Evolutionary conservation across 768 basidiomycete species (phyloP).

Genomic region (Xanthoconium stramineum): DNA sequence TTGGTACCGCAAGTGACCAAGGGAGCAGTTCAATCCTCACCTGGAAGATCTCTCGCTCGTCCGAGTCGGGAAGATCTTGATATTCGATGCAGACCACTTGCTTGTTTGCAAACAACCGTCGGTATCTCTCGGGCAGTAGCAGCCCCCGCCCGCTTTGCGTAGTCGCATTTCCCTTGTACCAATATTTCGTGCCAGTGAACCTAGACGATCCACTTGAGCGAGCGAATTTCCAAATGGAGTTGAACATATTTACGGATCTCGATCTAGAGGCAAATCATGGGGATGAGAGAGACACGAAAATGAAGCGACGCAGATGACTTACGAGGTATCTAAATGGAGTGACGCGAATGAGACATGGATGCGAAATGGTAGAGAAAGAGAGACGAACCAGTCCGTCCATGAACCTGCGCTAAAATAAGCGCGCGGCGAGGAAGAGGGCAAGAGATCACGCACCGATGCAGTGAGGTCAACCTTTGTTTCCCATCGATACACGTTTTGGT

Average conservation of each 20-base stretch:
- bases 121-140: conserved; percentile 53
- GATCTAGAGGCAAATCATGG: conserved; percentile 25
- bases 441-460: conserved; percentile 51
- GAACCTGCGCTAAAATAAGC: conserved; percentile 41
- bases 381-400: conserved; percentile 64
- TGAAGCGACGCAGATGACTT: conserved; percentile 13
- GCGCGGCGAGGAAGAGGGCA: not conserved
- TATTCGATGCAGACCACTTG: conserved; percentile 84
- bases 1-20: not conserved
- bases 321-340: conserved; percentile 52
- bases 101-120: conserved; percentile 63
- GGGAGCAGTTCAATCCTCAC: conserved; percentile 33
- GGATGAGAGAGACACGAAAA: not conserved
- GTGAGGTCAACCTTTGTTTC: conserved; percentile 77
- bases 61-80: conserved; percentile 49
- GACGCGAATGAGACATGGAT: conserved; percentile 2
- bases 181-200: conserved; percentile 43
- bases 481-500: conserved; percentile 72
- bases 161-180: conserved; percentile 37
- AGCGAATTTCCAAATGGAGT: too few species aligned
- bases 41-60: conserved; percentile 72
- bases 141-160: conserved; percentile 21
- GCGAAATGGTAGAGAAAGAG: not conserved
- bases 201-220: conserved; percentile 10
- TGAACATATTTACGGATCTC: conserved; percentile 41